phyloP scores from a whole-genome alignment of 1,139 yeast species.

The Pichia sp. region DNA sequence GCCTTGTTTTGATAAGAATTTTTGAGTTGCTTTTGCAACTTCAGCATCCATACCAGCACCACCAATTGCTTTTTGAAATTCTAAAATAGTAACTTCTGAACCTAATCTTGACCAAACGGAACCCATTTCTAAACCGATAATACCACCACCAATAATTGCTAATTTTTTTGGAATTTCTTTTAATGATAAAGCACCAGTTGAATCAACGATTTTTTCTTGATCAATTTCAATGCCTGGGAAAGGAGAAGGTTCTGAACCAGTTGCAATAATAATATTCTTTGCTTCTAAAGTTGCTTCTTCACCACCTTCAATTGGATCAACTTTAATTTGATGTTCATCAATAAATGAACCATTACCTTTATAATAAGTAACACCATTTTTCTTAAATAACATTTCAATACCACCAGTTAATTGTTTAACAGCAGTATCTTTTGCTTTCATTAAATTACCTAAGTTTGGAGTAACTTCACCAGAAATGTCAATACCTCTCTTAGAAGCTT shows the following conservation, averaged over 20 bases:
- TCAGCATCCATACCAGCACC: slow-evolving; percentile 96
- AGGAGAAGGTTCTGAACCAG: slow-evolving; percentile 97
- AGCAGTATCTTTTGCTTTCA: slow-evolving; percentile 87
- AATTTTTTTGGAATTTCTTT: slow-evolving; percentile 87
- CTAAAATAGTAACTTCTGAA: slow-evolving; percentile 89
- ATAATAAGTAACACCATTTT: slow-evolving; percentile 88
- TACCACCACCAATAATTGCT: slow-evolving; percentile 98
- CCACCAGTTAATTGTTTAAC: slow-evolving; percentile 90
- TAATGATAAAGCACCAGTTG: slow-evolving; percentile 85
- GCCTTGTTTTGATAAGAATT: slow-evolving; percentile 90
- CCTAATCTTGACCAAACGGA: slow-evolving; percentile 96
- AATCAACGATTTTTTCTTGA: slow-evolving; percentile 94
- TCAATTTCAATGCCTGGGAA: slow-evolving; percentile 98
- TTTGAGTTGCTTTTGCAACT: slow-evolving; percentile 84
- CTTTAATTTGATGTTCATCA: slow-evolving; percentile 71
- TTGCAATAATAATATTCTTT: slow-evolving; percentile 88
- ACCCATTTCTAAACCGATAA: slow-evolving; percentile 99
- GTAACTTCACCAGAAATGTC: slow-evolving; percentile 68
- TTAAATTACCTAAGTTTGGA: slow-evolving; percentile 72
- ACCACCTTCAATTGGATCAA: slow-evolving; percentile 82
- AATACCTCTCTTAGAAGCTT: slow-evolving; percentile 83
- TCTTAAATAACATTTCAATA: slow-evolving; percentile 89
- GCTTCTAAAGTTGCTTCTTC: slow-evolving; percentile 66
- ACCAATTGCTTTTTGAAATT: slow-evolving; percentile 86
- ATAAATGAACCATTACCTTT: slow-evolving; percentile 90